Conservation (phyloP, 2,329 filamentous ascomycete species). For the Diaporthe sp. region DNA sequence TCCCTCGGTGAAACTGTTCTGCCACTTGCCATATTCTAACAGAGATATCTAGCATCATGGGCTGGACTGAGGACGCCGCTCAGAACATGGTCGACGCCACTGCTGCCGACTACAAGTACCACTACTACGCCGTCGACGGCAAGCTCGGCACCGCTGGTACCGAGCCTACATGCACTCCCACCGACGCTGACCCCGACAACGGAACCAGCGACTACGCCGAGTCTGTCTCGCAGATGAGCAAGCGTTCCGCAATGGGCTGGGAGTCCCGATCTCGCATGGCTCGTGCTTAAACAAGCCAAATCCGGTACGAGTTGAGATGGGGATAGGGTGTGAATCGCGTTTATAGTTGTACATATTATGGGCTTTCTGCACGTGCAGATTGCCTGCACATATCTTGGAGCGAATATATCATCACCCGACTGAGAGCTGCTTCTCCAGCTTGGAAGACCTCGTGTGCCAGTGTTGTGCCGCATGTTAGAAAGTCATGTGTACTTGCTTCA, state of each 20-base stretch:
- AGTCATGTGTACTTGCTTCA: not conserved
- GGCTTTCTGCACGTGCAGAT: not conserved
- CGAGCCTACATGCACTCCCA: slow-evolving; percentile 51
- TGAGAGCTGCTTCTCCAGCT: not conserved
- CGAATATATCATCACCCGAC: not conserved
- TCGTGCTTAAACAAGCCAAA: not conserved
- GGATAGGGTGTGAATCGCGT: not conserved
- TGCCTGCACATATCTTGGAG: not conserved
- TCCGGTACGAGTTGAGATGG: not conserved
- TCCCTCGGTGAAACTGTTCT: not conserved
- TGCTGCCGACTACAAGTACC: slow-evolving; percentile 45
- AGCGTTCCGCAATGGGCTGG: slow-evolving; percentile 22
- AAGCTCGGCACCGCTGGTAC: slow-evolving; percentile 48
- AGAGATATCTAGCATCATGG: slow-evolving; percentile 50
- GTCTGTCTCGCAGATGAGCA: slow-evolving; percentile 47
- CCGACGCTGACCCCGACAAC: slow-evolving; percentile 55
- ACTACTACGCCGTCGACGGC: slow-evolving; percentile 50
- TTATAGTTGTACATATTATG: slow-evolving; percentile 30
- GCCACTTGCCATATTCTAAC: not conserved
- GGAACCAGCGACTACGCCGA: slow-evolving; percentile 55
- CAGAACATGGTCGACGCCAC: slow-evolving; percentile 53
- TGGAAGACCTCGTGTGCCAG: not conserved
- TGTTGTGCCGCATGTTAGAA: not conserved
- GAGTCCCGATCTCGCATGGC: slow-evolving; percentile 11
- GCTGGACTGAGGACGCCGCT: slow-evolving; percentile 56